These are phyloP conservation scores for Seiridium cupressi DNA, from an alignment of 2,329 filamentous ascomycete species.

Conservation along the genomic window DNA sequence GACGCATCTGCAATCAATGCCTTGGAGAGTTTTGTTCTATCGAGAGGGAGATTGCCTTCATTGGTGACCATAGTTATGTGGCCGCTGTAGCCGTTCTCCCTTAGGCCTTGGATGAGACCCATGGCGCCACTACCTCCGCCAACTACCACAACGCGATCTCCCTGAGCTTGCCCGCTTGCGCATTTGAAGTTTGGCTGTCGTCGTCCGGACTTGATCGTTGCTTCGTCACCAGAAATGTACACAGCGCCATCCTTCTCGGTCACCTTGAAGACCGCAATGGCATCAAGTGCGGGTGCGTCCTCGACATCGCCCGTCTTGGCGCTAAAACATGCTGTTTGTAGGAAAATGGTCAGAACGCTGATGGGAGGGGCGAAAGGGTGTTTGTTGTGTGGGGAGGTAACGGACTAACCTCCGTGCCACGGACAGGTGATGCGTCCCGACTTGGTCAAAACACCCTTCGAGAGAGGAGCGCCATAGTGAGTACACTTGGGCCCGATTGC, in stretches of 20 bases:
- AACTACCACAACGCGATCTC: conserved; percentile 76
- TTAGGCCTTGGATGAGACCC: conserved; percentile 78
- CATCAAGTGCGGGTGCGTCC: conserved; percentile 86
- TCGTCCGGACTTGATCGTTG: conserved; percentile 72
- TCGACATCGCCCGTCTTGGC: conserved; percentile 88
- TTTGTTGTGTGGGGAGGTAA: background rate
- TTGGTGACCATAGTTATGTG: conserved; percentile 78
- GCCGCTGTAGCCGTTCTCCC: conserved; percentile 77
- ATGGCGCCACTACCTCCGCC: conserved; percentile 85
- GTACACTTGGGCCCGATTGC: conserved; percentile 82
- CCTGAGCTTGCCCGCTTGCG: conserved; percentile 37
- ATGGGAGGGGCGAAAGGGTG: background rate
- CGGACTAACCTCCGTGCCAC: conserved; percentile 81
- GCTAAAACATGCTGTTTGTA: conserved; percentile 79
- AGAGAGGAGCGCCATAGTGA: conserved; percentile 89
- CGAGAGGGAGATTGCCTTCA: conserved; percentile 85
- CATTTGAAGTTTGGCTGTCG: conserved; percentile 75
- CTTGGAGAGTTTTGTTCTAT: conserved; percentile 94
- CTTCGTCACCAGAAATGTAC: conserved; percentile 80
- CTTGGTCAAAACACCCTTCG: conserved; percentile 78
- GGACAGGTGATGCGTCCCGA: conserved; percentile 87
- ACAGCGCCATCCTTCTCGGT: conserved; percentile 78
- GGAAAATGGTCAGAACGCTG: background rate
- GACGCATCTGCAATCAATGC: conserved; percentile 77
- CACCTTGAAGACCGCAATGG: conserved; percentile 80